These are phyloP conservation scores for Pestalotiopsis sp. DNA, from an alignment of 2,329 filamentous ascomycete genomes.

Conservation along the genomic window DNA sequence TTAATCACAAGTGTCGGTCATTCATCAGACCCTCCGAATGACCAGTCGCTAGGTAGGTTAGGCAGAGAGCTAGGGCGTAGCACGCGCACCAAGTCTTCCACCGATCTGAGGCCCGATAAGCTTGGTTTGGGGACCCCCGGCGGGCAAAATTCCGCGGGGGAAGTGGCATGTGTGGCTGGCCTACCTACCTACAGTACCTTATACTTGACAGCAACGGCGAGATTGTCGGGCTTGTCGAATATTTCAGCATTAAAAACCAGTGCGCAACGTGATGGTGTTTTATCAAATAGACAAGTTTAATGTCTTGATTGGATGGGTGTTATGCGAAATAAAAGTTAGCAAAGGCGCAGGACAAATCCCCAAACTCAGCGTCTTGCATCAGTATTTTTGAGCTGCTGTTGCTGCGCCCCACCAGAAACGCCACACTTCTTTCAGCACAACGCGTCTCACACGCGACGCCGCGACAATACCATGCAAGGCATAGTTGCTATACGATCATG, in stretches of 20 bases:
- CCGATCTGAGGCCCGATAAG: background rate
- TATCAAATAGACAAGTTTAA: too few relatives aligned
- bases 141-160: background rate
- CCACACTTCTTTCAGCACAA: background rate
- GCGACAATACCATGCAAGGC: slow-evolving; percentile 4
- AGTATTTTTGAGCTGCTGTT: background rate
- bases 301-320: too few relatives aligned
- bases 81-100: background rate
- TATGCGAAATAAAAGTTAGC: too few relatives aligned
- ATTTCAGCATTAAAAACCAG: too few relatives aligned
- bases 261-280: too few relatives aligned
- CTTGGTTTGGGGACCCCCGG: background rate
- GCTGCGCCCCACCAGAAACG: background rate
- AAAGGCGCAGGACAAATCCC: too few relatives aligned
- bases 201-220: too few relatives aligned
- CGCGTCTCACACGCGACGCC: background rate
- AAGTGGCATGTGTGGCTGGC: background rate
- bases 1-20: background rate
- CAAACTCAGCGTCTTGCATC: too few relatives aligned
- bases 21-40: background rate
- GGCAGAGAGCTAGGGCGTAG: background rate
- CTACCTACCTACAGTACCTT: background rate
- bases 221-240: too few relatives aligned
- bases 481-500: background rate
- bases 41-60: background rate